Evolutionary conservation across 345 rosid species (phyloP), one percentile per base, ranked within the genome.

Genomic region (Bruguiera parviflora): DNA sequence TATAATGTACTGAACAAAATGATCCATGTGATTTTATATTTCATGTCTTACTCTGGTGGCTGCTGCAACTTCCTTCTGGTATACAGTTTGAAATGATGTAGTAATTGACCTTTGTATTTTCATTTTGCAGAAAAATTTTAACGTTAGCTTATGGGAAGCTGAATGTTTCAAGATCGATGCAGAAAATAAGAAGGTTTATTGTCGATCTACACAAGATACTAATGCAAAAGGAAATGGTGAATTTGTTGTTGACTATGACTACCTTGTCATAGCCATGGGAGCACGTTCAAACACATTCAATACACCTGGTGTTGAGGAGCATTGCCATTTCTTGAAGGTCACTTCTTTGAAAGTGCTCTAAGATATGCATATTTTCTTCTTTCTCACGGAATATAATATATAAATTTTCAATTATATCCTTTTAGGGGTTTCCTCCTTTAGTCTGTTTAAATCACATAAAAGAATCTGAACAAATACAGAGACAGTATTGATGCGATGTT

Each of bases 271-370:
- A 67, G 98, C 99, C 15, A 90, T 93, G 79, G 99, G 99, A 66
- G 98, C 92, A 71, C 92, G 91, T 66, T 77, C 96, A 37, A 95
- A 95, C 82, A 95, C 98, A 58, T 95, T 95, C 75, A 92, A 90
- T 70, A 95, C 94, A 24, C 99, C 99, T 10, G 99, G 98, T 68
- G 98, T 95, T 8, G 88, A 77, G 73, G 96, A 90, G 80, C 82
- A 92, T 76, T 95, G 98, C 77, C 83, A 90, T 76, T 95, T 92
- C 82, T 81, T 95, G 73, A 95, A 95, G 92, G 99, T 95, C 79
- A 78, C 35, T 58, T 37, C 24, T 31, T 58, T 22, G 58, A 21
- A 9, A 2, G 28, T 15, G 47, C 18, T 58, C 28, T 1, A 4
- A 22, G n/a, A 19, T 21, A 55, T 59, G 33, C 35, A 46, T 49